These are phyloP conservation scores for Rhodotorula kratochvilovae DNA, from an alignment of 768 basidiomycete species.

Conservation along the genomic window DNA sequence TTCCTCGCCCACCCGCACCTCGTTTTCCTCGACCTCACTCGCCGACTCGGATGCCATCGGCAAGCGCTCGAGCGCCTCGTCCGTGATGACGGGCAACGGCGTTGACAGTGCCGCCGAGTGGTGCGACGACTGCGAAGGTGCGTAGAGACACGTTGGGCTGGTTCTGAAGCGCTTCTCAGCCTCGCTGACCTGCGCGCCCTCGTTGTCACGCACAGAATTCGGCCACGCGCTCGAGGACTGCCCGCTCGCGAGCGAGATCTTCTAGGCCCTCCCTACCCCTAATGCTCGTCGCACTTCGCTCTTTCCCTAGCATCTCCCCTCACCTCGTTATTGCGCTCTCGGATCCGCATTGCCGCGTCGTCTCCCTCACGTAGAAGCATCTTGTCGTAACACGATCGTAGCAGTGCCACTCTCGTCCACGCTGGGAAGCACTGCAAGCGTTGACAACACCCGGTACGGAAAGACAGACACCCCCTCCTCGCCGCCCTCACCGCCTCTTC, in stretches of 20 bases:
- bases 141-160: constrained; percentile 39
- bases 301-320: not conserved
- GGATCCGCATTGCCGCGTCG: not conserved
- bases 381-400: not conserved
- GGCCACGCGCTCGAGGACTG: constrained; percentile 74
- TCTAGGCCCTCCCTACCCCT: constrained; percentile 52
- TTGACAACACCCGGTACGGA: not conserved
- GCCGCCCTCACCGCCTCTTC: not conserved
- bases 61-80: not conserved
- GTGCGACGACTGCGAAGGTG: constrained; percentile 78
- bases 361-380: not conserved
- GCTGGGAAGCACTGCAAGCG: not conserved
- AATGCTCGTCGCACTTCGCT: too few species aligned
- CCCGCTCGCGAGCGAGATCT: constrained; percentile 80
- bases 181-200: too few species aligned
- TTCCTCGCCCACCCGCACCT: constrained; percentile 39
- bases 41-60: constrained; percentile 19
- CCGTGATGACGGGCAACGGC: not conserved
- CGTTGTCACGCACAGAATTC: constrained; percentile 6
- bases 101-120: constrained; percentile 51
- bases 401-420: not conserved
- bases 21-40: constrained; percentile 35
- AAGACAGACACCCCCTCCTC: not conserved
- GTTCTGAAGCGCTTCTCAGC: not conserved
- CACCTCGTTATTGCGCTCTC: not conserved